Evolutionary conservation across 495 filamentous ascomycete species (phyloP), one percentile per base, ranked within the genome.

Genomic region (Delitschia confertaspora): DNA sequence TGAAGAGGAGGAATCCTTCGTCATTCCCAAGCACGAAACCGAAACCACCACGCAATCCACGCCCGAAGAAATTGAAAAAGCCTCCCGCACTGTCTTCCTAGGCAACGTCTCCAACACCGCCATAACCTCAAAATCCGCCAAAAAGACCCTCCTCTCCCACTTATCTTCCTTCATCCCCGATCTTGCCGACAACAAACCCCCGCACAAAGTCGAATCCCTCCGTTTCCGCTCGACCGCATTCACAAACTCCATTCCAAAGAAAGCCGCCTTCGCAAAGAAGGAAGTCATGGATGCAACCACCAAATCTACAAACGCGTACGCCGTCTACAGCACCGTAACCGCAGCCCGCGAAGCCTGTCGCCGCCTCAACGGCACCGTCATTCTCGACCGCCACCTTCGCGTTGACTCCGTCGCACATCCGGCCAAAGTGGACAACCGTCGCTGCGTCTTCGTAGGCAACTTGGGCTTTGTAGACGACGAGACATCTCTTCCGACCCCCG

Each of bases 361-460:
- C 45, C 69, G 71, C 11, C 72, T 99, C 18, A 99, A 96, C 49
- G 93, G 88, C 16, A 80, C 77, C 1, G 66, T 85, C 1, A 72
- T 96, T 5, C 73, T 96, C 23, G 83, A 86, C 53, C 80, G 93
- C 8, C 93, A 99, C 64, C 65, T 99, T 47, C 74, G 87, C 6
- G 93, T 88, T 13, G 91, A 99, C 63, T 80, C 74, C 31, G 76
- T 96, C 30, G 85, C 91, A 0, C 89, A 95, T 65, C 93, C 93
- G 0, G 71, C 82, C 2, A 72, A 79, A 19, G 74, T 79, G 18
- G 89, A 94, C 55, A 74, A 93, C 57, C 76, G 81, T 34, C 78
- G 87, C 38, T 99, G 93, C 64, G 82, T 99, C 3, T 99, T 96
- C 56, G 84, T 99, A 9, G 93, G 93, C 7, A 96, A 96, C 59